These are phyloP conservation scores for Delonix regia DNA, from an alignment of 306 rosid genomes.

Conservation along the genomic window DNA sequence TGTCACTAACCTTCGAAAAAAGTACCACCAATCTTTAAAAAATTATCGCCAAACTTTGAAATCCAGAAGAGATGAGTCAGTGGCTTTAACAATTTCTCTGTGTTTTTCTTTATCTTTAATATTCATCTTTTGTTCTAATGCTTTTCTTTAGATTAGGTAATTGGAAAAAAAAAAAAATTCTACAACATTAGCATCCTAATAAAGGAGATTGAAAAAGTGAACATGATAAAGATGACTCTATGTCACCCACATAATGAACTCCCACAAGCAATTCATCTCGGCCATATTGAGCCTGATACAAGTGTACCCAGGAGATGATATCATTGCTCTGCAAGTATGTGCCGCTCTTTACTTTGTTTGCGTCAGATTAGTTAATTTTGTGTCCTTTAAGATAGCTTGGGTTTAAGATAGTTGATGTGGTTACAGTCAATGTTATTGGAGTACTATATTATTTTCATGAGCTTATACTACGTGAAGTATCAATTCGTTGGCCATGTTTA, in stretches of 20 bases:
- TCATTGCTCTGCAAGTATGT: background rate
- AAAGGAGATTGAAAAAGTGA: constrained; percentile 73
- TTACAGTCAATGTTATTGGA: background rate
- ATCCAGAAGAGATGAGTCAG: too few species aligned
- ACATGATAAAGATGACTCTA: constrained; percentile 66
- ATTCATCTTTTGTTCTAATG: constrained; percentile 16
- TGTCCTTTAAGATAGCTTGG: background rate
- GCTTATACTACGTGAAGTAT: background rate
- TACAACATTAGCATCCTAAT: constrained; percentile 74
- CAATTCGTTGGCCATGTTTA: background rate
- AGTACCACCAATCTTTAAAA: too few species aligned
- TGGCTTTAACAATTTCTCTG: too few species aligned
- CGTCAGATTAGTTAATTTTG: too few species aligned
- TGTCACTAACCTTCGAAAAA: too few species aligned
- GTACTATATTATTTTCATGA: background rate
- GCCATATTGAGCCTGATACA: constrained; percentile 42
- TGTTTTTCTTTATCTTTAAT: background rate
- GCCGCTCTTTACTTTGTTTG: too few species aligned
- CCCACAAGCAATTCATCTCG: constrained; percentile 74
- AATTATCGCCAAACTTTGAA: too few species aligned
- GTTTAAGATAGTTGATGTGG: background rate
- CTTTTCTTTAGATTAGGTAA: constrained; percentile 53
- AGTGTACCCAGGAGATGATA: constrained; percentile 41
- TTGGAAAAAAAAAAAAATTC: constrained; percentile 62
- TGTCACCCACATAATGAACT: constrained; percentile 78